A percentile compares a stretch with the other conserved stretches of the same genome.
These are phyloP conservation scores for Fusarium mundagurra DNA, from an alignment of 2,329 filamentous ascomycete genomes.

Conservation along the genomic window DNA sequence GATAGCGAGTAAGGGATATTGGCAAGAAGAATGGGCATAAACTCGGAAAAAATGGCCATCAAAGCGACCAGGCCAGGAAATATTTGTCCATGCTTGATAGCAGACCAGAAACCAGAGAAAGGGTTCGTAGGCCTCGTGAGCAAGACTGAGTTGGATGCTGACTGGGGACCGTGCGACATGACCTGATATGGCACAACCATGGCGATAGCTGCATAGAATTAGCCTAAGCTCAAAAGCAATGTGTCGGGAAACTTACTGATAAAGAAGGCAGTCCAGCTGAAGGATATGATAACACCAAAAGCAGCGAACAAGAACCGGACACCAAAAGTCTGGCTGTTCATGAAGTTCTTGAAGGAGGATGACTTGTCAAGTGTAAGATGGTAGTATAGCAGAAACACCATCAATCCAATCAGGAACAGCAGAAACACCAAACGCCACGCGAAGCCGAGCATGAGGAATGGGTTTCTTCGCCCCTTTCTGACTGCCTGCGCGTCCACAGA, in stretches of 20 bases:
- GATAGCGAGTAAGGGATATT: conserved; percentile 59
- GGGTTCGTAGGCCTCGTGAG: conserved; percentile 56
- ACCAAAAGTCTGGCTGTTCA: conserved; percentile 55
- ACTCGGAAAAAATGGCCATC: conserved; percentile 58
- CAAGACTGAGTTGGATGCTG: conserved; percentile 51
- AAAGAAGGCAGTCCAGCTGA: conserved; percentile 56
- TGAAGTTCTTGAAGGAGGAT: conserved; percentile 49
- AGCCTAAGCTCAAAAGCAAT: not conserved
- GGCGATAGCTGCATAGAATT: conserved; percentile 51
- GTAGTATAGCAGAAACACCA: conserved; percentile 55
- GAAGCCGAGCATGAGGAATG: conserved; percentile 50
- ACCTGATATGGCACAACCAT: conserved; percentile 56
- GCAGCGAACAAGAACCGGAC: conserved; percentile 56
- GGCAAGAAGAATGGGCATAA: conserved; percentile 60
- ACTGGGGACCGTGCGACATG: conserved; percentile 49
- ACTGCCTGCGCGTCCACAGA: conserved; percentile 25
- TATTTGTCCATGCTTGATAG: conserved; percentile 41
- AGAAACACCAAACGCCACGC: conserved; percentile 50
- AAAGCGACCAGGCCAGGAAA: conserved; percentile 54
- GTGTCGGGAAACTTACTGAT: conserved; percentile 28
- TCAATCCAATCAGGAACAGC: conserved; percentile 48
- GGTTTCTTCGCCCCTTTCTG: conserved; percentile 31
- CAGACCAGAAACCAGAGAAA: conserved; percentile 54
- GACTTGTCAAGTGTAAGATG: conserved; percentile 43
- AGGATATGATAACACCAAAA: conserved; percentile 54